Evolutionary conservation across 2,329 filamentous ascomycete species (phyloP).

Genomic region (Nothophaeocryptopus gaeumannii): DNA sequence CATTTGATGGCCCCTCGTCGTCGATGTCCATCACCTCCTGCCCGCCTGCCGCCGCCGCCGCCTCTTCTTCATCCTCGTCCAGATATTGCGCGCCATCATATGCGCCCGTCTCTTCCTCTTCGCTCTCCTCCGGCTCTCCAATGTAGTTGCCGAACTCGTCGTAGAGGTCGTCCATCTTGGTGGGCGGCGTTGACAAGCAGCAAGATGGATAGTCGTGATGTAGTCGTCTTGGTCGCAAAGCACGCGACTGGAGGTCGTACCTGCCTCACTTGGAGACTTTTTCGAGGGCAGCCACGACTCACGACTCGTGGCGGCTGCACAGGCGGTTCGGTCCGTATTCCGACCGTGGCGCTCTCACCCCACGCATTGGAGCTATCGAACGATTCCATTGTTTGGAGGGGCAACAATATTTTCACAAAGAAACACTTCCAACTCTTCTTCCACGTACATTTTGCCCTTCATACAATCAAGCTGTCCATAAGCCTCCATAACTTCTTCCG

Average conservation of each 20-base stretch:
- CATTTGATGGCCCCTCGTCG: conserved; percentile 86
- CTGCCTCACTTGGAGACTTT: not conserved
- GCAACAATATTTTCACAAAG: conserved; percentile 1
- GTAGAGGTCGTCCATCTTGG: conserved; percentile 87
- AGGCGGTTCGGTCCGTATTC: too few relatives aligned
- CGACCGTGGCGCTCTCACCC: too few relatives aligned
- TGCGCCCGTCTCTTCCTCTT: conserved; percentile 75
- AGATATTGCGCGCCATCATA: conserved; percentile 77
- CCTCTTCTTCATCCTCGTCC: conserved; percentile 65
- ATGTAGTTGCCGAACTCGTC: conserved; percentile 99
- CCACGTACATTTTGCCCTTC: not conserved
- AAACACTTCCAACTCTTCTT: conserved; percentile 1
- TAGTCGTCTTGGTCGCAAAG: conserved; percentile 8
- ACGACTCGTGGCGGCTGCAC: too few relatives aligned
- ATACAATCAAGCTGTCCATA: not conserved
- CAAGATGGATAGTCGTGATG: not conserved
- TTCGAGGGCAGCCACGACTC: conserved; percentile 2
- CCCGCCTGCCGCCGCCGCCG: conserved; percentile 53
- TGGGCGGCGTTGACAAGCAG: conserved; percentile 11
- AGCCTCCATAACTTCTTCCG: not conserved
- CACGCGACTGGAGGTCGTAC: conserved; percentile 8
- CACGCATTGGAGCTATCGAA: not conserved
- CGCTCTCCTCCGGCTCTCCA: conserved; percentile 84
- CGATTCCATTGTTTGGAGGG: not conserved
- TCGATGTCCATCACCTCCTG: conserved; percentile 95